These are phyloP conservation scores for Pythium aquatile DNA, from an alignment of 352 stramenopile species.

Conservation along the genomic window DNA sequence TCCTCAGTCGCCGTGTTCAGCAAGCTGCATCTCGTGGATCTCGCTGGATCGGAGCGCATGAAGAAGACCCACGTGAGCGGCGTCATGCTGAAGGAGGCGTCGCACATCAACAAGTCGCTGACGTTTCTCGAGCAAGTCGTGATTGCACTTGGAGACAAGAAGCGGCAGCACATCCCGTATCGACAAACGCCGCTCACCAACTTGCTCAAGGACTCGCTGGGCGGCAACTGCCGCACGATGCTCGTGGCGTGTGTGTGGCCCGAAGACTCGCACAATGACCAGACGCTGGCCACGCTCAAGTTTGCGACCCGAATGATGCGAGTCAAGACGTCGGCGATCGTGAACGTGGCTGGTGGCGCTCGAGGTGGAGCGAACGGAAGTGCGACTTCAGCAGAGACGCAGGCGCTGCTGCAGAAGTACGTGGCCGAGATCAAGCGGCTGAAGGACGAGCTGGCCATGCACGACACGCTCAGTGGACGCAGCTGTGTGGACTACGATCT, in stretches of 20 bases:
- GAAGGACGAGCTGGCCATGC: slow-evolving; percentile 55
- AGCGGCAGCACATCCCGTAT: slow-evolving; percentile 90
- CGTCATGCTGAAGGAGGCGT: slow-evolving; percentile 47
- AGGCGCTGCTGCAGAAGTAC: slow-evolving; percentile 32
- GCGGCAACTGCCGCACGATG: slow-evolving; percentile 75
- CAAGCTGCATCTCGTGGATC: slow-evolving; percentile 93
- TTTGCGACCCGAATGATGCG: slow-evolving; percentile 89
- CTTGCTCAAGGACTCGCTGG: slow-evolving; percentile 87
- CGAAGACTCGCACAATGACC: slow-evolving; percentile 69
- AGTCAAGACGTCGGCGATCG: slow-evolving; percentile 74
- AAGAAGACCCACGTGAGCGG: slow-evolving; percentile 67
- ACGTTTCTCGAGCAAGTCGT: slow-evolving; percentile 85
- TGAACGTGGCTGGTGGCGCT: slow-evolving; percentile 45
- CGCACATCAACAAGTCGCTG: slow-evolving; percentile 70
- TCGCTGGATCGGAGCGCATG: slow-evolving; percentile 93
- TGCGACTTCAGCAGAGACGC: slow-evolving; percentile 19
- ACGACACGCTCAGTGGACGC: slow-evolving; percentile 55
- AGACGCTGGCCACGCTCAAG: slow-evolving; percentile 90
- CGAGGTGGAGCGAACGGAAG: slow-evolving; percentile 18
- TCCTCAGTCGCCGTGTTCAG: slow-evolving; percentile 46
- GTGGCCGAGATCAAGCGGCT: slow-evolving; percentile 50
- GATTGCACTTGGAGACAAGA: slow-evolving; percentile 89
- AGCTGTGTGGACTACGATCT: slow-evolving; percentile 35
- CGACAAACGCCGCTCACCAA: slow-evolving; percentile 93
- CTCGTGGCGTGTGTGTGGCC: slow-evolving; percentile 88